Conservation (phyloP, 2,329 filamentous ascomycete species). For the Monilinia fructigena region DNA sequence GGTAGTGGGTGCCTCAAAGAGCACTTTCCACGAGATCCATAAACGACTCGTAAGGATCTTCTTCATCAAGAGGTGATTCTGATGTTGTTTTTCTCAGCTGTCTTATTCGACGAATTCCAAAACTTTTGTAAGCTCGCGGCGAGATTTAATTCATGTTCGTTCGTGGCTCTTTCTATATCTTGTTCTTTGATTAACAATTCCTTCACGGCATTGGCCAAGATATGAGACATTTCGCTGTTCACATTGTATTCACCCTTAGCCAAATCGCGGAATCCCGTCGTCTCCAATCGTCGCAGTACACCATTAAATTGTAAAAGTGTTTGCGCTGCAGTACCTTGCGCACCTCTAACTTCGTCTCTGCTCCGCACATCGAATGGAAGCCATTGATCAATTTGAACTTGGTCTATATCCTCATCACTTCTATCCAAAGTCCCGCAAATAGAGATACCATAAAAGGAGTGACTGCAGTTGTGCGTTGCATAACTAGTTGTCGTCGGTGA, state of each 20-base stretch:
- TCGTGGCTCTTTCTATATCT: neutral
- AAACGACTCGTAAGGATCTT: neutral
- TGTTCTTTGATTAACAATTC: neutral
- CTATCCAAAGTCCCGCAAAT: slow-evolving; percentile 15
- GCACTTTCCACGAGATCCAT: neutral
- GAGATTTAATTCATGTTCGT: neutral
- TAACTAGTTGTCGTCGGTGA: neutral
- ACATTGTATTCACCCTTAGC: slow-evolving; percentile 5
- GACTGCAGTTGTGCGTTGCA: slow-evolving; percentile 21
- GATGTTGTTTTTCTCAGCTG: neutral
- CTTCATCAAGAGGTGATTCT: neutral
- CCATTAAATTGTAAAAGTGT: slow-evolving; percentile 12
- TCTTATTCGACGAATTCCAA: neutral
- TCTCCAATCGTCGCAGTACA: slow-evolving; percentile 2
- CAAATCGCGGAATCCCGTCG: neutral
- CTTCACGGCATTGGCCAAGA: neutral
- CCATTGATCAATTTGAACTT: slow-evolving; percentile 16
- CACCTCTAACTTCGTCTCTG: neutral
- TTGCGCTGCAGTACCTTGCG: neutral
- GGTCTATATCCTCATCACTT: neutral
- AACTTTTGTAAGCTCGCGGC: neutral
- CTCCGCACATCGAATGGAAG: slow-evolving; percentile 11
- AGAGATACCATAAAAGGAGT: slow-evolving; percentile 21
- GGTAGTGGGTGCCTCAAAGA: neutral
- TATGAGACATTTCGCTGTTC: neutral